Evolutionary conservation across 2,329 filamentous ascomycete species (phyloP).

Genomic region (Trichophyton verrucosum): DNA sequence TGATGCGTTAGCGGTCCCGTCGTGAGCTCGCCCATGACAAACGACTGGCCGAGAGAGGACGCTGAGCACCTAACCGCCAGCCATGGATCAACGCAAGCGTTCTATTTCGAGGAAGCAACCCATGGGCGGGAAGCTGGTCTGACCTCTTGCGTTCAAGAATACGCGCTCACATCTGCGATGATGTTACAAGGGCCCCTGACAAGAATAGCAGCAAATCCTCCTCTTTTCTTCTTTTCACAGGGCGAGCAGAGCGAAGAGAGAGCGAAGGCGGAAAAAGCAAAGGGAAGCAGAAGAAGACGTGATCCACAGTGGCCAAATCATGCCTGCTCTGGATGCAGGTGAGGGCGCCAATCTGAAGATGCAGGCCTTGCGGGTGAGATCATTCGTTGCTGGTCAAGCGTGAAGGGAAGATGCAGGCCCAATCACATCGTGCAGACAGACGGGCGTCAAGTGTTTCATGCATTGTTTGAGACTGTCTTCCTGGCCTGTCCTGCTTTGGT

Average conservation of each 20-base stretch:
- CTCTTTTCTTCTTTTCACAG: neutral
- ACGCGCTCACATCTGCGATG: slow-evolving; percentile 2
- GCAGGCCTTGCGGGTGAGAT: neutral
- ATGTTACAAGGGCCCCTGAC: slow-evolving; percentile 5
- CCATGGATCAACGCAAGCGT: slow-evolving; percentile 1
- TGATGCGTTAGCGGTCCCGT: slow-evolving; percentile 3
- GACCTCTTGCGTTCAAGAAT: slow-evolving; percentile 4
- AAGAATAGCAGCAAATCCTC: slow-evolving; percentile 4
- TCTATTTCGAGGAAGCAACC: neutral
- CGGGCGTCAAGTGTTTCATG: slow-evolving; percentile 3
- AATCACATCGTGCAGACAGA: neutral
- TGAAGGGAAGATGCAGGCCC: neutral
- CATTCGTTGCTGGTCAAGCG: neutral
- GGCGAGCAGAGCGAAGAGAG: neutral
- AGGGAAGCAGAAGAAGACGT: neutral
- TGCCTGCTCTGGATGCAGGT: neutral
- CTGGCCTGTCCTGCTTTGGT: neutral
- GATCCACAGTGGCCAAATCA: neutral
- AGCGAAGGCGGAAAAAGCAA: neutral
- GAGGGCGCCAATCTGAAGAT: slow-evolving; percentile 1
- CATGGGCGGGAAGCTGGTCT: neutral
- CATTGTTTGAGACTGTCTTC: neutral
- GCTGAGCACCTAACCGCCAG: neutral
- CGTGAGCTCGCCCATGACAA: neutral
- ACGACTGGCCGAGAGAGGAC: slow-evolving; percentile 5